Percentiles rank a stretch among this genome's conserved stretches.
These are phyloP conservation scores for Penicillium pulvis DNA, from an alignment of 495 filamentous ascomycete genomes.

Conservation along the genomic window DNA sequence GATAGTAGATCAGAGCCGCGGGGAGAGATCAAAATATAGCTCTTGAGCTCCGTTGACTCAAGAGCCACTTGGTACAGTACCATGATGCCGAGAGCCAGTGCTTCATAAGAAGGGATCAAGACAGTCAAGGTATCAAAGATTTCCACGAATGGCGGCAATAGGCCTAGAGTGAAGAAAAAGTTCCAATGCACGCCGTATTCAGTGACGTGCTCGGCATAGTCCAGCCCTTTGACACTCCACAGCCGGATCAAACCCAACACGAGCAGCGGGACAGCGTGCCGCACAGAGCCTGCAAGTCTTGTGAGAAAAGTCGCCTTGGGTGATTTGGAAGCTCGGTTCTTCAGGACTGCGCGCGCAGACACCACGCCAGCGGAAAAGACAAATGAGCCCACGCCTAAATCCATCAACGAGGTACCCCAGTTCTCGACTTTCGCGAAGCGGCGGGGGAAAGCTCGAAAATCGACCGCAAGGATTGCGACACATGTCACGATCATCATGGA, in stretches of 20 bases:
- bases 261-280: conserved; percentile 82
- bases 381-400: conserved; percentile 95
- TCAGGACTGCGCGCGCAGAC: conserved; percentile 81
- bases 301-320: conserved; percentile 43
- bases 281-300: conserved; percentile 63
- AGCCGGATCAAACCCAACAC: conserved; percentile 79
- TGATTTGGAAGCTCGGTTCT: conserved; percentile 54
- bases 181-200: conserved; percentile 99
- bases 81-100: conserved; percentile 65
- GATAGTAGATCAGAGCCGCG: conserved; percentile 72
- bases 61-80: conserved; percentile 71
- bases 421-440: conserved; percentile 97
- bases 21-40: conserved; percentile 81
- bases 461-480: conserved; percentile 92
- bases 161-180: conserved; percentile 95
- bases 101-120: conserved; percentile 70
- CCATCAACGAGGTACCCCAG: conserved; percentile 98
- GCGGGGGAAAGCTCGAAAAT: conserved; percentile 89
- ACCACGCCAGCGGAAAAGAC: conserved; percentile 97
- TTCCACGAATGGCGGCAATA: conserved; percentile 89
- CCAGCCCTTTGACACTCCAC: conserved; percentile 87
- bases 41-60: conserved; percentile 75
- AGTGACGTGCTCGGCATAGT: conserved; percentile 96
- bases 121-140: conserved; percentile 65
- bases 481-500: conserved; percentile 94